Percentiles rank a stretch among this genome's conserved stretches.
Evolutionary conservation across 495 filamentous ascomycete genomes (phyloP).

Genomic region (Melanomma pulvis-pyrius): DNA sequence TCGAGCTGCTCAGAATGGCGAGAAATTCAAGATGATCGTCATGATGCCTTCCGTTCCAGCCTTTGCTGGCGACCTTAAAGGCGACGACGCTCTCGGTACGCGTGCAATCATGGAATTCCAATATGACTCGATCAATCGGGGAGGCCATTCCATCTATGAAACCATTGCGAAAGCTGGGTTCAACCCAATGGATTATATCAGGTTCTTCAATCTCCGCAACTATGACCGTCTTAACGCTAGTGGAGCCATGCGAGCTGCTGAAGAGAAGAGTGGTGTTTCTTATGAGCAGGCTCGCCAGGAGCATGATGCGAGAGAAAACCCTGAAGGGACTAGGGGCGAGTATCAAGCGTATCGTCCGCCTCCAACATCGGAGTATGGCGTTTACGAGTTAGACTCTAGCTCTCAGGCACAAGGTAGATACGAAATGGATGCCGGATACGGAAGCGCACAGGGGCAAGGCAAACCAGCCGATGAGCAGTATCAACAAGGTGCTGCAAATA

Average conservation of each 20-base stretch:
- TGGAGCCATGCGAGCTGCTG: conserved; percentile 61
- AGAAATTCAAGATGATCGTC: conserved; percentile 83
- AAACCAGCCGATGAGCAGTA: conserved; percentile 56
- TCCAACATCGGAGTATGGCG: conserved; percentile 21
- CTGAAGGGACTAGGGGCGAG: conserved; percentile 15
- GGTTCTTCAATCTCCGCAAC: conserved; percentile 92
- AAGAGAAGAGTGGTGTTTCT: conserved; percentile 68
- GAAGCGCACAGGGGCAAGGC: neutral
- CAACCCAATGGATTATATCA: conserved; percentile 77
- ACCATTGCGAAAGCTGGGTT: conserved; percentile 69
- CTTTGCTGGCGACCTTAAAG: conserved; percentile 85
- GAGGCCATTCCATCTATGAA: conserved; percentile 85
- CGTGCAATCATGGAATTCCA: conserved; percentile 97
- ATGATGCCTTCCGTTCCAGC: conserved; percentile 86
- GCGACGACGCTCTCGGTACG: conserved; percentile 78
- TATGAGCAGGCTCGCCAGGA: conserved; percentile 72
- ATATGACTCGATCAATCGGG: conserved; percentile 87
- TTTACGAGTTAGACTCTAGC: conserved; percentile 32
- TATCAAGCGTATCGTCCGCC: conserved; percentile 35
- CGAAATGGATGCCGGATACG: conserved; percentile 35
- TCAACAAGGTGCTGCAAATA: conserved; percentile 62
- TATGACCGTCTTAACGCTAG: conserved; percentile 88
- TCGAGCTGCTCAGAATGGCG: conserved; percentile 67
- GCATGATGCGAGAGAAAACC: conserved; percentile 56
- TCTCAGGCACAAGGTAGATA: neutral